These are phyloP conservation scores for Starmerella kuoi DNA, from an alignment of 805 yeast genomes.

Conservation along the genomic window DNA sequence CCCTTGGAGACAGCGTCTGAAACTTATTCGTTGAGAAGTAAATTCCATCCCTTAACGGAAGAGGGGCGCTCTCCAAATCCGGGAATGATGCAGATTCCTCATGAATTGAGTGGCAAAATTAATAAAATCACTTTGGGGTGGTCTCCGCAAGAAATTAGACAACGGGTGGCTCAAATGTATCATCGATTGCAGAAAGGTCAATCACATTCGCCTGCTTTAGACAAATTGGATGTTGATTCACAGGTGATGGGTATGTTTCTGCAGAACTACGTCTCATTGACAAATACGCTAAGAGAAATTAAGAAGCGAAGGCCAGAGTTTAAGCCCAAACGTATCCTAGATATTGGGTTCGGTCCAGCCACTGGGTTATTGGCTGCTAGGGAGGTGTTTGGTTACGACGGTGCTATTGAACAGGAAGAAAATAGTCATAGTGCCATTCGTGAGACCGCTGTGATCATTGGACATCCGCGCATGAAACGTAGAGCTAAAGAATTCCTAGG, in stretches of 20 bases:
- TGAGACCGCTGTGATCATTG: conserved; percentile 63
- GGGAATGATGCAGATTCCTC: conserved; percentile 44
- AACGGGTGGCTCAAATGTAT: conserved; percentile 47
- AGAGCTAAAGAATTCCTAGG: conserved; percentile 60
- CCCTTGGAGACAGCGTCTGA: neutral
- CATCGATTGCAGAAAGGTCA: conserved; percentile 40
- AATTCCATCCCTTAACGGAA: conserved; percentile 44
- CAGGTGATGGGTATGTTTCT: conserved; percentile 68
- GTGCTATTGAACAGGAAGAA: neutral
- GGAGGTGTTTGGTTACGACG: conserved; percentile 51
- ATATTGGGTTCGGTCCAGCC: conserved; percentile 83
- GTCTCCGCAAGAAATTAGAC: conserved; percentile 52
- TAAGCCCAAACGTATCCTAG: conserved; percentile 56
- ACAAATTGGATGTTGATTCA: conserved; percentile 44
- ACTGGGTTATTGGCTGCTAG: conserved; percentile 82
- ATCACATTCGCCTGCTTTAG: conserved; percentile 38
- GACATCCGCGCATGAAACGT: conserved; percentile 60
- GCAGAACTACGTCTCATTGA: conserved; percentile 64
- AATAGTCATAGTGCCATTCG: conserved; percentile 27
- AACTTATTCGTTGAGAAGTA: neutral
- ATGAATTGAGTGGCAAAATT: conserved; percentile 43
- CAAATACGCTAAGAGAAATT: conserved; percentile 56
- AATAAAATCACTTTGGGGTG: conserved; percentile 51
- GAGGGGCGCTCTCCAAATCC: conserved; percentile 42
- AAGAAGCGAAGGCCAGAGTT: conserved; percentile 42